Conservation (phyloP, 805 yeast genomes). For the Candida nanaspora region DNA sequence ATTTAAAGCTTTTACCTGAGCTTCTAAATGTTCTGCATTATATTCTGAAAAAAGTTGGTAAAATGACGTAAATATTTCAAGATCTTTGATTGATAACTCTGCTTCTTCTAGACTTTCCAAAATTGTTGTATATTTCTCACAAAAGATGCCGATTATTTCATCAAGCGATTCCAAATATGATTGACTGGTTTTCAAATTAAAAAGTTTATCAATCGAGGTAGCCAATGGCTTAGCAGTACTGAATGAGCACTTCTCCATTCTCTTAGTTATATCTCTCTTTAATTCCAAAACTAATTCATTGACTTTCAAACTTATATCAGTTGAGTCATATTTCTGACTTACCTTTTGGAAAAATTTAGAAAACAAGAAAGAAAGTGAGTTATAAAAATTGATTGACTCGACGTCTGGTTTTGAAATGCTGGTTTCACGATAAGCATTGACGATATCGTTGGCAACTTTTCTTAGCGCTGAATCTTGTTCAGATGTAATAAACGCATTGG, state of each 20-base stretch:
- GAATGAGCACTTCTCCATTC: neutral
- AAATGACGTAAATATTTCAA: too few relatives aligned
- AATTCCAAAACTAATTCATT: constrained; percentile 14
- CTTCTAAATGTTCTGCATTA: neutral
- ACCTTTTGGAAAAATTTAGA: constrained; percentile 10
- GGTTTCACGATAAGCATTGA: constrained; percentile 16
- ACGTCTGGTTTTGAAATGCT: constrained; percentile 6
- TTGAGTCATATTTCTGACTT: constrained; percentile 3
- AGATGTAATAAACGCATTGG: constrained; percentile 10
- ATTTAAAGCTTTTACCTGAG: neutral
- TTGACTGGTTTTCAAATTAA: neutral
- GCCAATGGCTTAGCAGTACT: neutral
- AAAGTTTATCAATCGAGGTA: neutral
- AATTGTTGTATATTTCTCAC: too few relatives aligned
- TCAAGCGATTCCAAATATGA: constrained; percentile 1
- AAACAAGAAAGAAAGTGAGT: constrained; percentile 15
- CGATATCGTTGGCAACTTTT: constrained; percentile 7
- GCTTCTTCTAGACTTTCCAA: too few relatives aligned
- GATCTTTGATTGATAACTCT: too few relatives aligned
- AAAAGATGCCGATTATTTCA: too few relatives aligned
- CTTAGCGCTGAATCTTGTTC: constrained; percentile 8
- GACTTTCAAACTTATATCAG: constrained; percentile 11
- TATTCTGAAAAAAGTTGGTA: neutral
- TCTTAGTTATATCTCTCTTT: constrained; percentile 1
- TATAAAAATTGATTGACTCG: too few relatives aligned